phyloP scores from a whole-genome alignment of 2,329 filamentous ascomycete genomes.

The Verticillium klebahnii region DNA sequence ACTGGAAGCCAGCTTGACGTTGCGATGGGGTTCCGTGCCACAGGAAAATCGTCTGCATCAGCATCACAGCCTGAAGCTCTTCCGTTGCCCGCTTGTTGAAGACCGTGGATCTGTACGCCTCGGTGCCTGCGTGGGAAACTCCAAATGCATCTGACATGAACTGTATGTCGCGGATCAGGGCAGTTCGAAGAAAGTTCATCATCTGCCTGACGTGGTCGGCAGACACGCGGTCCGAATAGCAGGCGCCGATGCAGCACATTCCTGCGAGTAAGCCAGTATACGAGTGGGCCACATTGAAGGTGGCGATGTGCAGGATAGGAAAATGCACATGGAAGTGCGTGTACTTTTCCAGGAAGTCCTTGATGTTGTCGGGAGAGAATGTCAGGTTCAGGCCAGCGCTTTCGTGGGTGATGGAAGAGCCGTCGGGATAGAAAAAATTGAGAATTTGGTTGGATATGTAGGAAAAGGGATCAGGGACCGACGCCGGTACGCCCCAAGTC shows the following conservation, averaged over 20 bases:
- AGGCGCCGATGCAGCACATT: slow-evolving; percentile 70
- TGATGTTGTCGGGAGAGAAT: slow-evolving; percentile 63
- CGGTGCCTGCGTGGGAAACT: slow-evolving; percentile 9
- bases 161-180: slow-evolving; percentile 53
- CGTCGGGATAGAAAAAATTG: slow-evolving; percentile 52
- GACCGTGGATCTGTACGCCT: neutral
- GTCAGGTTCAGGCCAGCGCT: slow-evolving; percentile 52
- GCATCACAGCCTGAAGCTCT: slow-evolving; percentile 61
- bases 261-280: slow-evolving; percentile 63
- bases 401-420: slow-evolving; percentile 50
- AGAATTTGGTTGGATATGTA: slow-evolving; percentile 52
- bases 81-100: slow-evolving; percentile 31
- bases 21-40: slow-evolving; percentile 69
- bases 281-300: slow-evolving; percentile 62
- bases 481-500: slow-evolving; percentile 42
- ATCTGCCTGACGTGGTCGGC: slow-evolving; percentile 60
- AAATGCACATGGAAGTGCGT: slow-evolving; percentile 71
- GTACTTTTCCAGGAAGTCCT: slow-evolving; percentile 67
- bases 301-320: slow-evolving; percentile 66
- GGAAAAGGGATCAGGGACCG: slow-evolving; percentile 45
- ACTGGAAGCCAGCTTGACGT: slow-evolving; percentile 56
- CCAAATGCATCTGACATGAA: slow-evolving; percentile 30
- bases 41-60: slow-evolving; percentile 57
- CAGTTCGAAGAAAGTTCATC: slow-evolving; percentile 58
- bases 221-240: slow-evolving; percentile 63